A percentile compares a stretch with the other conserved stretches of the same genome.
These are phyloP conservation scores for Acorus gramineus DNA, from an alignment of 106 monocot species.

Conservation along the genomic window DNA sequence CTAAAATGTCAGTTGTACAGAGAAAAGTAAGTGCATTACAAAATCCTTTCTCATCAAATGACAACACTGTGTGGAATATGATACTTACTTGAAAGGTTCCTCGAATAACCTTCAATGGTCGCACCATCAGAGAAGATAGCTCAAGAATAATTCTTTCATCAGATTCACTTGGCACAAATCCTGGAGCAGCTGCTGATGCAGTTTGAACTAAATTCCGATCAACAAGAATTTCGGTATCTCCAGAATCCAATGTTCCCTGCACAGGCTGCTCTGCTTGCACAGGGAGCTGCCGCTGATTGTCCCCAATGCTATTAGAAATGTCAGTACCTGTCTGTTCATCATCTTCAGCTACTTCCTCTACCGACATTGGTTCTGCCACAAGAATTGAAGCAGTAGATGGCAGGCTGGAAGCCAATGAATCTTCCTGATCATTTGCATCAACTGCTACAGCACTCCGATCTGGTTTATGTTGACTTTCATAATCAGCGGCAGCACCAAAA, in stretches of 20 bases:
- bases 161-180: slow-evolving; percentile 58
- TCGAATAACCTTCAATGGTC: slow-evolving; percentile 66
- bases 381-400: slow-evolving; percentile 37
- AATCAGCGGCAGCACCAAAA: slow-evolving; percentile 61
- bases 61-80: neutral
- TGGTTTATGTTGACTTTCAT: slow-evolving; percentile 39
- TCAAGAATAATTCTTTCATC: slow-evolving; percentile 93
- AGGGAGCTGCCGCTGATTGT: slow-evolving; percentile 22
- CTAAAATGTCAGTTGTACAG: no score
- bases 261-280: slow-evolving; percentile 21
- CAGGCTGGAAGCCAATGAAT: slow-evolving; percentile 33
- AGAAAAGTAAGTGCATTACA: no score
- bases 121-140: slow-evolving; percentile 74
- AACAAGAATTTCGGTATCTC: slow-evolving; percentile 25
- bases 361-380: slow-evolving; percentile 58
- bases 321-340: slow-evolving; percentile 40
- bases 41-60: no score
- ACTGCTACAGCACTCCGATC: slow-evolving; percentile 18
- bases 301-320: slow-evolving; percentile 11
- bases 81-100: slow-evolving; percentile 85
- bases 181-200: slow-evolving; percentile 36
- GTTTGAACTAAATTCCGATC: slow-evolving; percentile 47
- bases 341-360: slow-evolving; percentile 48
- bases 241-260: slow-evolving; percentile 20
- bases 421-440: slow-evolving; percentile 15